Base-by-base conservation (phyloP, 352 stramenopile genomes). In the Pythium graminicola region DNA sequence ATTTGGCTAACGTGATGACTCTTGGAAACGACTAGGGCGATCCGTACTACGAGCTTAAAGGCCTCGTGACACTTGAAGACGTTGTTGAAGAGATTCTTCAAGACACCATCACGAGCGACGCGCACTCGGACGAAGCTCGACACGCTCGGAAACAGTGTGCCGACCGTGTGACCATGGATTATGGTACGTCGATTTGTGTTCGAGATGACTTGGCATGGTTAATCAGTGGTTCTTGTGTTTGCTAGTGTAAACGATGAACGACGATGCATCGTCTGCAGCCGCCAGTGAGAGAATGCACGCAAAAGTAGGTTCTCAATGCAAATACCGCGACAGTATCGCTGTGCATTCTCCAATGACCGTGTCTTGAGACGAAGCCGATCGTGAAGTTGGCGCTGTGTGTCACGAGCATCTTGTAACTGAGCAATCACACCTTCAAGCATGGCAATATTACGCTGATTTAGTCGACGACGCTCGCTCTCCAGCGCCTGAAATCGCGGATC, bases 31-130 rank as follows among this genome's bases (percentile, higher is more conserved):
- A n/a, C n/a, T n/a, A 89, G 49, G 68, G 54, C 29, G 93, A 98
- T 57, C 85, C 94, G 10, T 91, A 89, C 49, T 95, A 98, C 43
- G 84, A 93, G 57, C 69, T 99, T 1, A 85, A 96, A 42, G 97
- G 97, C 17, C 97, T 99, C 31, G 95, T 99, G 31, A 99, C 97
- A 11, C 67, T 99, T 6, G 96, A 99, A 69, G 97, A 99, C 69
- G 95, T 99, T 17, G 85, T 99, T 38, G 95, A 99, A 63, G 88
- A 98, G 49, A 99, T 99, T 57, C 70, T 99, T 45, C 78, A 89
- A 52, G 86, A 94, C 52, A 95, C 98, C 63, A 98, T 99, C 58
- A 76, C 91, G 3, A 95, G 98, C 58, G 96, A 98, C 64, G 98
- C 86, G 17, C 89, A 98, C 65, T 83, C 70, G 16, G 55, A 42